Evolutionary conservation across 306 rosid genomes (phyloP).

Genomic region (Ormosia emarginata): DNA sequence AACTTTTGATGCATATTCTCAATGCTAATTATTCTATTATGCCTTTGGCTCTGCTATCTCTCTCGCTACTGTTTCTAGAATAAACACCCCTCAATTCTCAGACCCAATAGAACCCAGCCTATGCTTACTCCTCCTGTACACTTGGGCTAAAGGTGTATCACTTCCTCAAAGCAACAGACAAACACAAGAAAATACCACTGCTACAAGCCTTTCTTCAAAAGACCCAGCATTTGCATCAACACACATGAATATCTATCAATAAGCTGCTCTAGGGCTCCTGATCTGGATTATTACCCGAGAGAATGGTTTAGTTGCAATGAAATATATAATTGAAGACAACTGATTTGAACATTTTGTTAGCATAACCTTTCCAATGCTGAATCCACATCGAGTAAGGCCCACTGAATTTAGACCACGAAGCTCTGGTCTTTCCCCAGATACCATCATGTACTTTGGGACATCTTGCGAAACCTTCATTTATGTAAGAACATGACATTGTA

Average conservation of each 20-base stretch:
- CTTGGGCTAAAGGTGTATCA: neutral
- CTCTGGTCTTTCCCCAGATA: conserved; percentile 76
- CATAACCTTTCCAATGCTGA: conserved; percentile 60
- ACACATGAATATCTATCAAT: conserved; percentile 76
- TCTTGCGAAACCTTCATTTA: conserved; percentile 77
- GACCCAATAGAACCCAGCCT: no score
- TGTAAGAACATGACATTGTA: conserved; percentile 25
- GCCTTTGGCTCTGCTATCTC: no score
- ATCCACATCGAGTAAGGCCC: conserved; percentile 78
- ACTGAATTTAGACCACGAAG: conserved; percentile 85
- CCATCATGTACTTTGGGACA: conserved; percentile 87
- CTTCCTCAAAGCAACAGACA: neutral
- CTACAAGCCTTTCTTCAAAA: conserved; percentile 71
- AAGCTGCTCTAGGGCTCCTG: conserved; percentile 65
- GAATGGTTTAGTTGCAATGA: conserved; percentile 16
- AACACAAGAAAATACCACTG: conserved; percentile 61
- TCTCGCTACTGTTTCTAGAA: no score
- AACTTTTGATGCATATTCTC: no score
- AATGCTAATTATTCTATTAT: no score
- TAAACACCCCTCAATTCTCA: no score
- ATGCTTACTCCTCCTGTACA: no score
- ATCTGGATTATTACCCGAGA: conserved; percentile 48
- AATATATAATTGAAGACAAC: conserved; percentile 4
- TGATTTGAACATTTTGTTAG: conserved; percentile 11
- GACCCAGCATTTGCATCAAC: conserved; percentile 40